These are phyloP conservation scores for Gelatoporia subvermispora DNA, from an alignment of 768 basidiomycete species.

Conservation along the genomic window DNA sequence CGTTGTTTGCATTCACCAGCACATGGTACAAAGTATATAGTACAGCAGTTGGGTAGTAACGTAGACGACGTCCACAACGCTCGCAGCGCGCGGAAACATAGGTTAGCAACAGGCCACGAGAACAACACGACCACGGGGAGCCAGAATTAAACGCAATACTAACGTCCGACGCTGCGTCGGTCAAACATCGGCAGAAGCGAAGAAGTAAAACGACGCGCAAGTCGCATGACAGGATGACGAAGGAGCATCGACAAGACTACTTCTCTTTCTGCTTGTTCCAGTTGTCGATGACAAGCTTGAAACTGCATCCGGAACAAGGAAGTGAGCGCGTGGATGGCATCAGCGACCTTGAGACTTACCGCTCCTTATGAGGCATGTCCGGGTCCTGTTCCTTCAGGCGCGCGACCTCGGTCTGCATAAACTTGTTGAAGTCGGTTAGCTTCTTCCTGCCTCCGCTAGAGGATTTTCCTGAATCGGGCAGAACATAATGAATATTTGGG, in stretches of 20 bases:
- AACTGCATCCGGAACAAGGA: conserved; percentile 13
- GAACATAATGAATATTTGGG: conserved; percentile 9
- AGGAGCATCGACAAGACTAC: conserved; percentile 5
- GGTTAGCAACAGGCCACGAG: too few relatives aligned
- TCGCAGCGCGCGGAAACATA: too few relatives aligned
- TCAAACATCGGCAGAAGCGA: background rate
- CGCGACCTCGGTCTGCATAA: conserved; percentile 75
- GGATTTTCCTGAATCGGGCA: conserved; percentile 50
- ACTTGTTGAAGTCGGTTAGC: conserved; percentile 74
- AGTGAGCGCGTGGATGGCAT: conserved; percentile 17
- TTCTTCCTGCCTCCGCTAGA: conserved; percentile 52
- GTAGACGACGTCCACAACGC: too few relatives aligned
- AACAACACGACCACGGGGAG: too few relatives aligned
- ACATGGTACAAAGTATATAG: too few relatives aligned
- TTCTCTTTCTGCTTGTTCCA: conserved; percentile 77
- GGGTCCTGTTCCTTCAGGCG: conserved; percentile 75
- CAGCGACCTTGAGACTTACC: conserved; percentile 46
- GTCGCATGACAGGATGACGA: background rate
- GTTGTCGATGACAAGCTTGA: conserved; percentile 70
- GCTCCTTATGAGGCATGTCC: conserved; percentile 65
- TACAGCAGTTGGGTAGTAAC: too few relatives aligned
- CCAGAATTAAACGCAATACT: too few relatives aligned
- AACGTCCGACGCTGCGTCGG: background rate
- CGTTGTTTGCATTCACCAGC: too few relatives aligned
- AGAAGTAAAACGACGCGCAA: background rate